Conservation (phyloP, 768 basidiomycete species). For the Mycena latifolia region DNA sequence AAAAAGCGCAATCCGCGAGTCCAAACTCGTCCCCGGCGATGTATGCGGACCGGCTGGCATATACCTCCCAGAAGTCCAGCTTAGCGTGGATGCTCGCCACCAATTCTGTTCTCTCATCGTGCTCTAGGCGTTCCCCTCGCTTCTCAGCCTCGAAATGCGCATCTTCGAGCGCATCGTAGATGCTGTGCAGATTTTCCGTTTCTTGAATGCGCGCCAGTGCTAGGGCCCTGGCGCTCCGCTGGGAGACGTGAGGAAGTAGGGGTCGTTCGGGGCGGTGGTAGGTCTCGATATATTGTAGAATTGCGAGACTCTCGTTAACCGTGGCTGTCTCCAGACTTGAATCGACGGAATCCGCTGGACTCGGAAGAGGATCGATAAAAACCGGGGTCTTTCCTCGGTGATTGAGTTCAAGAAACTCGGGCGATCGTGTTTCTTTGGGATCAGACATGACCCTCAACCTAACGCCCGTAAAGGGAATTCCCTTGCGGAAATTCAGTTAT, state of each 20-base stretch:
- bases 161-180: slow-evolving; percentile 44
- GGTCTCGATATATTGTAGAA: slow-evolving; percentile 46
- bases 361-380: slow-evolving; percentile 35
- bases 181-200: slow-evolving; percentile 44
- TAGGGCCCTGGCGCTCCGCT: slow-evolving; percentile 34
- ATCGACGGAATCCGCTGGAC: background rate
- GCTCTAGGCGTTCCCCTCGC: slow-evolving; percentile 25
- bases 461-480: slow-evolving; percentile 35
- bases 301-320: slow-evolving; percentile 46
- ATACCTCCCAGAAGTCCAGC: slow-evolving; percentile 44
- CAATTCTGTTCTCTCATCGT: slow-evolving; percentile 31
- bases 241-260: slow-evolving; percentile 39
- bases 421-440: slow-evolving; percentile 42
- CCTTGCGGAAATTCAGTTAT: slow-evolving; percentile 22
- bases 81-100: slow-evolving; percentile 38
- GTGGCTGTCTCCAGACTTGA: slow-evolving; percentile 16
- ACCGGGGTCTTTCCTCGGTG: slow-evolving; percentile 46
- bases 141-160: slow-evolving; percentile 39
- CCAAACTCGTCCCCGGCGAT: slow-evolving; percentile 43
- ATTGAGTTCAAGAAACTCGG: slow-evolving; percentile 43
- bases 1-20: slow-evolving; percentile 45
- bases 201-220: slow-evolving; percentile 42
- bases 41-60: slow-evolving; percentile 35
- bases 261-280: slow-evolving; percentile 36
- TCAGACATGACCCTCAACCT: slow-evolving; percentile 43